Conservation (phyloP, 73 alveolate genomes). For the Tetrahymena malaccensis region DNA sequence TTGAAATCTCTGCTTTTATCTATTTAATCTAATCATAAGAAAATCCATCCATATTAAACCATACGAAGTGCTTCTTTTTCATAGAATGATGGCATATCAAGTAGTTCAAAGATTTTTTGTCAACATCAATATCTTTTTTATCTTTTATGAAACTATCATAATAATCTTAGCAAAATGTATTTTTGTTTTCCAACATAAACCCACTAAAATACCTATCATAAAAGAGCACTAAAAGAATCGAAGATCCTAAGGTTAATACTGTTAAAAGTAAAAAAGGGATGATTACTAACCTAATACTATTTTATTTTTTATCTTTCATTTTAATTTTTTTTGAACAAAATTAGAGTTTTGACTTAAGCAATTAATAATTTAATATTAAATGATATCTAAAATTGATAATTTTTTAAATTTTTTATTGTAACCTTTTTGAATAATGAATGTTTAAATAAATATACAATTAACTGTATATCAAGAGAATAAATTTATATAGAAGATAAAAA, state of each 20-base stretch:
- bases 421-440: neutral
- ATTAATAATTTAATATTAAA: too few species aligned
- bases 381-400: neutral
- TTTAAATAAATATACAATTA: too few species aligned
- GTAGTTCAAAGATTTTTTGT: neutral
- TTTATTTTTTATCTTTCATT: neutral
- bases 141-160: neutral
- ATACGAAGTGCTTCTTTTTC: neutral
- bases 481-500: too few species aligned
- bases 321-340: neutral
- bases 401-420: neutral
- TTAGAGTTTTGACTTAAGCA: too few species aligned
- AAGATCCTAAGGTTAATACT: neutral
- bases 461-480: neutral
- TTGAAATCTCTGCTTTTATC: neutral
- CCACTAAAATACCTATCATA: neutral
- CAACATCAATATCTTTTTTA: neutral
- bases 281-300: neutral
- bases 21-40: neutral
- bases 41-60: neutral
- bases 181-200: neutral
- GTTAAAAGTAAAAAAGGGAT: neutral
- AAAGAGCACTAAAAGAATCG: neutral
- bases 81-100: neutral
- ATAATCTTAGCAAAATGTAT: neutral